Conservation (phyloP, 257 asterid genomes). For the Ocimum tenuiflorum region DNA sequence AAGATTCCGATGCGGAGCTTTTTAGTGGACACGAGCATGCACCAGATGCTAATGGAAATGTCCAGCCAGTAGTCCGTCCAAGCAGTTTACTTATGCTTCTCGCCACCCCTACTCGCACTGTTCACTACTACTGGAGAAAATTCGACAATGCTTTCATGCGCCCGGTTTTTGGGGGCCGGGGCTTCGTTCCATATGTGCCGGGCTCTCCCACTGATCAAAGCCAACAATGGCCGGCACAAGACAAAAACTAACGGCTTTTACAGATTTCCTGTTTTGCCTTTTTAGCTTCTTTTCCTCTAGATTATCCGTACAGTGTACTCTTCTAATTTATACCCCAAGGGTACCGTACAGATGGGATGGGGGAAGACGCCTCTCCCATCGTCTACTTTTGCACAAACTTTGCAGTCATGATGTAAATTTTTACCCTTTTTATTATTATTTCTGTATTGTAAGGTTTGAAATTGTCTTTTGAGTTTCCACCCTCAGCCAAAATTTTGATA, state of each 20-base stretch:
- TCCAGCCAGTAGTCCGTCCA: slow-evolving; percentile 38
- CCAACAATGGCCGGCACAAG: slow-evolving; percentile 31
- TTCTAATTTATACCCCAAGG: slow-evolving; percentile 29
- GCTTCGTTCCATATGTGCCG: slow-evolving; percentile 49
- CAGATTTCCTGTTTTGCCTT: background rate
- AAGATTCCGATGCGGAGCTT: slow-evolving; percentile 38
- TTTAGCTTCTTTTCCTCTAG: background rate
- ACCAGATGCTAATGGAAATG: slow-evolving; percentile 29
- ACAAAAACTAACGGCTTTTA: background rate
- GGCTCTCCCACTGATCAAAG: slow-evolving; percentile 52
- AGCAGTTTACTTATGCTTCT: slow-evolving; percentile 66
- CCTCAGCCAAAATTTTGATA: no score
- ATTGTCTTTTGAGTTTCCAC: no score
- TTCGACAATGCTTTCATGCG: slow-evolving; percentile 61
- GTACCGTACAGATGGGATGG: no score
- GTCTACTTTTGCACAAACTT: background rate
- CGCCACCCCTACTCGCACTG: slow-evolving; percentile 68
- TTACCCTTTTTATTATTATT: background rate
- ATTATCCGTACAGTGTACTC: background rate
- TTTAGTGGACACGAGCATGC: slow-evolving; percentile 24
- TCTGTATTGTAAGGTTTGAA: background rate
- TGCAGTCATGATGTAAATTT: slow-evolving; percentile 16
- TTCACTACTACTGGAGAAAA: slow-evolving; percentile 64
- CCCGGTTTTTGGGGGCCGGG: slow-evolving; percentile 73
- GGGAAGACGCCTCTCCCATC: background rate